Evolutionary conservation across 2,329 filamentous ascomycete genomes (phyloP).

Genomic region (Diaporthe amygdali): DNA sequence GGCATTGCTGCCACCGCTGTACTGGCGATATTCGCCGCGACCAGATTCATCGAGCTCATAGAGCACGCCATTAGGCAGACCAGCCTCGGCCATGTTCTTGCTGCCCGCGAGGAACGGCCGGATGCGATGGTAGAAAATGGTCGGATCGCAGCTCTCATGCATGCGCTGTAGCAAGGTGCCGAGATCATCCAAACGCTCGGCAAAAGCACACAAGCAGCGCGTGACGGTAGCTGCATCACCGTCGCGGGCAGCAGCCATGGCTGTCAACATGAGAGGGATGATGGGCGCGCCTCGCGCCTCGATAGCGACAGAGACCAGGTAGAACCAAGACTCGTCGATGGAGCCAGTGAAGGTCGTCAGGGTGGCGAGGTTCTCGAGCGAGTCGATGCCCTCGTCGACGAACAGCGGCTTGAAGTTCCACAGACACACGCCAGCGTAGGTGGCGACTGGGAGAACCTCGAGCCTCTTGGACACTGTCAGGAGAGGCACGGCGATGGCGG

Average conservation of each 20-base stretch:
- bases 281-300: constrained; percentile 89
- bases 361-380: constrained; percentile 85
- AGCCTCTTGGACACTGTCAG: constrained; percentile 77
- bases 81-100: constrained; percentile 97
- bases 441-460: constrained; percentile 90
- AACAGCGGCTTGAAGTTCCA: constrained; percentile 99
- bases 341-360: constrained; percentile 92
- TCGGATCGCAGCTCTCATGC: constrained; percentile 94
- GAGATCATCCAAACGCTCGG: constrained; percentile 87
- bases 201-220: constrained; percentile 78
- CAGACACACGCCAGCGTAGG: constrained; percentile 87
- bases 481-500: constrained; percentile 82
- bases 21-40: constrained; percentile 75
- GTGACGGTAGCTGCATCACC: constrained; percentile 75
- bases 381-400: constrained; percentile 78
- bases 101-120: constrained; percentile 95
- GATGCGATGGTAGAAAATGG: constrained; percentile 94
- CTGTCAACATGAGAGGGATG: constrained; percentile 86
- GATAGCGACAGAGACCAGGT: constrained; percentile 92
- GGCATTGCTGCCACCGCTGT: constrained; percentile 92
- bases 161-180: constrained; percentile 81
- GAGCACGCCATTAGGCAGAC: constrained; percentile 83
- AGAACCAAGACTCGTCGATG: constrained; percentile 98
- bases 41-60: constrained; percentile 79
- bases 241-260: constrained; percentile 78